These are phyloP conservation scores for Alternaria ventricosa DNA, from an alignment of 2,329 filamentous ascomycete species.

Conservation along the genomic window DNA sequence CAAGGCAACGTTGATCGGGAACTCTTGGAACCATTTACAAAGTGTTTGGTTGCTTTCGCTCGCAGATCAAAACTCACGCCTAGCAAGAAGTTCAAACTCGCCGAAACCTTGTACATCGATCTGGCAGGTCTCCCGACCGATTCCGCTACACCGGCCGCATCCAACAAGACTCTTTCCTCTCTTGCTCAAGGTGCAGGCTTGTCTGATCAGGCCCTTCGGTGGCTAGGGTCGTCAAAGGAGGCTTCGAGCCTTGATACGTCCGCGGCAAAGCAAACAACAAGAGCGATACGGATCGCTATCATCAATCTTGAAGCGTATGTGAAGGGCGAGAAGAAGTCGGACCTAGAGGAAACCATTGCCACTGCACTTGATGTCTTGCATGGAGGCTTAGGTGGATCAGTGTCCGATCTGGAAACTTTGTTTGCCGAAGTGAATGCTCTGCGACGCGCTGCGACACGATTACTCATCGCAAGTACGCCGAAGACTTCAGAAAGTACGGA, in stretches of 20 bases:
- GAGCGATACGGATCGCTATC: conserved; percentile 36
- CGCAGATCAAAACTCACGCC: conserved; percentile 56
- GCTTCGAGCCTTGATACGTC: conserved; percentile 20
- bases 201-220: conserved; percentile 43
- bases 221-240: conserved; percentile 30
- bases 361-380: conserved; percentile 35
- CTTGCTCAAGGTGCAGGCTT: conserved; percentile 45
- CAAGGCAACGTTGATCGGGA: conserved; percentile 68
- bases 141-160: background rate
- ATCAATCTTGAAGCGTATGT: conserved; percentile 38
- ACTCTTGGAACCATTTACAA: conserved; percentile 68
- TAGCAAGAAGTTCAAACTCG: conserved; percentile 50
- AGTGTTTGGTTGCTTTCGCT: conserved; percentile 67
- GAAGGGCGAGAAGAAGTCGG: conserved; percentile 23
- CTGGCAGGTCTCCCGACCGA: conserved; percentile 17
- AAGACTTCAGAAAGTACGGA: background rate
- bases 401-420: conserved; percentile 43
- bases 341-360: conserved; percentile 24
- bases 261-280: conserved; percentile 32
- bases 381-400: conserved; percentile 40
- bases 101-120: conserved; percentile 34
- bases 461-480: conserved; percentile 24
- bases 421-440: conserved; percentile 45
- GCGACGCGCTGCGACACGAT: conserved; percentile 38
- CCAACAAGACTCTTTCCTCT: conserved; percentile 34